Base-by-base conservation (phyloP, 176 grass and related monocot genomes). In the Avena eriantha region DNA sequence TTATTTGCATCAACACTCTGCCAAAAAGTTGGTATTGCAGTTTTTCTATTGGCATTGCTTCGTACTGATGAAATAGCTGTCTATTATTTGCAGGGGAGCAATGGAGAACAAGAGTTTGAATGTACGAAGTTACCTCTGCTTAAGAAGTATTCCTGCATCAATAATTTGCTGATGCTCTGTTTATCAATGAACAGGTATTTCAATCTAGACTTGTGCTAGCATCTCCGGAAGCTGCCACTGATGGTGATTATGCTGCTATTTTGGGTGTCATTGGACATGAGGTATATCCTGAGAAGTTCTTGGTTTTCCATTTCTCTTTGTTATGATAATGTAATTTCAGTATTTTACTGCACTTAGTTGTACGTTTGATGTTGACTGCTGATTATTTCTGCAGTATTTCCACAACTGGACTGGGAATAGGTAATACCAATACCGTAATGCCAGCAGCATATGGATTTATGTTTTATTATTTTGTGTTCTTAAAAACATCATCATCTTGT, bases 91-190 rank as follows among this genome's bases (percentile, higher is more conserved):
- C 83, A 99, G 97, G 97, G 97, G 97, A 54, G 97, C 97, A 24
- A 99, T 99, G 97, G 97, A 99, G 66, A 99, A 99, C 87, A 99
- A 99, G 85, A 99, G 97, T 77, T 88, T 99, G 76, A 99, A 96
- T 39, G 97, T 99, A 90, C 90, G 89, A 90, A 83, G 85, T 50
- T 80, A 13, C 14, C 33, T 85, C 24, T 84, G n/a, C 4, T 84
- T 85, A 33, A 18, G 57, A 74, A 76, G 3, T 81, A 79, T 84
- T 56, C 73, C 8, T 10, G 73, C 64, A 43, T 14, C 22, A 68
- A 73, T n/a, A 39, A 73, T 64, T 88, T 82, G 1, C 23, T 94
- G 59, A 92, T 71, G 5, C 81, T 80, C 80, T 82, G 69, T 70
- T 84, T 88, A 83, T 73, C 77, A 86, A 85, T 81, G 46, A 83